A percentile compares a stretch with the other conserved stretches of the same genome.
These are phyloP conservation scores for Metahyphopichia silvanorum DNA, from an alignment of 805 yeast species.

Conservation along the genomic window DNA sequence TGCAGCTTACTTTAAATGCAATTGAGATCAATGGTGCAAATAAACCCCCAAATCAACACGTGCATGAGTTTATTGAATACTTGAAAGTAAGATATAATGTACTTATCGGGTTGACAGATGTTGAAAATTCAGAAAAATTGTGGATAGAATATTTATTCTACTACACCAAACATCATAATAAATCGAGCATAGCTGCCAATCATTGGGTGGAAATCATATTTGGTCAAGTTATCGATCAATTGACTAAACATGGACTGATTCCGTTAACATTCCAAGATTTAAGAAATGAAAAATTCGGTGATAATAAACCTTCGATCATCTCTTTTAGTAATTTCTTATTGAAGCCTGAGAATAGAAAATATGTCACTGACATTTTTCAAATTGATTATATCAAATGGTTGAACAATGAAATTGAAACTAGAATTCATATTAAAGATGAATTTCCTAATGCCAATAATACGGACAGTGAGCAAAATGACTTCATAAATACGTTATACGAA, in stretches of 20 bases:
- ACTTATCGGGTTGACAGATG: slow-evolving; percentile 23
- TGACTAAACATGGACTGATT: slow-evolving; percentile 15
- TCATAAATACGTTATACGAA: slow-evolving; percentile 28
- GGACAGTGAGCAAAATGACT: slow-evolving; percentile 18
- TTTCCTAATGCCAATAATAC: slow-evolving; percentile 29
- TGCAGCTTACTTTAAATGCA: slow-evolving; percentile 8
- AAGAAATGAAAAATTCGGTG: slow-evolving; percentile 14
- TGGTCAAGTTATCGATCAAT: slow-evolving; percentile 12
- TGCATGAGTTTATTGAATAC: slow-evolving; percentile 25
- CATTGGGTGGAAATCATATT: slow-evolving; percentile 32
- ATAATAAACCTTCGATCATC: slow-evolving; percentile 22
- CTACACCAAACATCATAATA: slow-evolving; percentile 17
- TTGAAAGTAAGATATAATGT: slow-evolving; percentile 31
- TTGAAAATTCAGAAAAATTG: slow-evolving; percentile 12
- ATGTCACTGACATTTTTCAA: slow-evolving; percentile 16
- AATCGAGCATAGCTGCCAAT: slow-evolving; percentile 31
- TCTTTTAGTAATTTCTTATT: slow-evolving; percentile 25
- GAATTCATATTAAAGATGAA: slow-evolving; percentile 10
- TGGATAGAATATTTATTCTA: slow-evolving; percentile 28
- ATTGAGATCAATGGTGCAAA: slow-evolving; percentile 1
- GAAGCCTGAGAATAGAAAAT: slow-evolving; percentile 13
- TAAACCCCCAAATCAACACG: slow-evolving; percentile 4
- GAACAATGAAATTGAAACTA: slow-evolving; percentile 15
- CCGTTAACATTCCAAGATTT: slow-evolving; percentile 15
- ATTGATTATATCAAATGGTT: slow-evolving; percentile 24